Evolutionary conservation across 495 filamentous ascomycete genomes (phyloP).

Genomic region (Polyplosphaeria fusca): DNA sequence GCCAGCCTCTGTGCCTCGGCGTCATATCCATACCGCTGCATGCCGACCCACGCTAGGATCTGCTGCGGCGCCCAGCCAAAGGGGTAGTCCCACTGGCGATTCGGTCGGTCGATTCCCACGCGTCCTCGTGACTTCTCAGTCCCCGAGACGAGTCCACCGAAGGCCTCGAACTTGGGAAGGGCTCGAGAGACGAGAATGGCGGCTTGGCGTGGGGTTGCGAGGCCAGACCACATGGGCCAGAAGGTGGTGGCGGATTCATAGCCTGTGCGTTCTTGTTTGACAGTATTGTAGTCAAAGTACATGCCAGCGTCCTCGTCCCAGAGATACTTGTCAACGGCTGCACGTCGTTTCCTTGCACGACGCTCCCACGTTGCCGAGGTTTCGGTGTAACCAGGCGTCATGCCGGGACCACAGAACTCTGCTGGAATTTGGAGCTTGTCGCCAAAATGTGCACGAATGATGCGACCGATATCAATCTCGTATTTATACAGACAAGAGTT

Average conservation of each 20-base stretch:
- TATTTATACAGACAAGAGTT: constrained; percentile 95
- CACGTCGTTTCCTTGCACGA: constrained; percentile 72
- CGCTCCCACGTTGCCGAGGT: constrained; percentile 86
- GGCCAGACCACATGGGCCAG: constrained; percentile 95
- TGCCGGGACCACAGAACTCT: constrained; percentile 64
- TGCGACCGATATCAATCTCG: constrained; percentile 82
- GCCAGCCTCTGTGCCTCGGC: constrained; percentile 82
- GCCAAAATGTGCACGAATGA: constrained; percentile 75
- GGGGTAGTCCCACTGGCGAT: constrained; percentile 96
- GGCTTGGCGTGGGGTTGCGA: constrained; percentile 76
- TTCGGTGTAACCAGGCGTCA: constrained; percentile 62
- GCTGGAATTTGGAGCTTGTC: constrained; percentile 73
- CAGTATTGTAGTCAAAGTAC: constrained; percentile 95
- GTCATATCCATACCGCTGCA: constrained; percentile 84
- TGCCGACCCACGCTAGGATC: constrained; percentile 92
- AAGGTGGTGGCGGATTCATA: constrained; percentile 91
- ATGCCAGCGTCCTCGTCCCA: constrained; percentile 90
- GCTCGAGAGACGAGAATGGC: constrained; percentile 68
- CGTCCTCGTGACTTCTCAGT: constrained; percentile 80
- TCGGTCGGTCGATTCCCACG: constrained; percentile 56
- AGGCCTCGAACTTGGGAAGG: constrained; percentile 79
- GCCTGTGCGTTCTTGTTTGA: constrained; percentile 66
- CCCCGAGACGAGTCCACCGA: constrained; percentile 84
- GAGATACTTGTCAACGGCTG: constrained; percentile 78
- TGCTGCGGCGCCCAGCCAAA: constrained; percentile 99